phyloP scores from a whole-genome alignment of 352 stramenopile species.

The Phytophthora megakarya region DNA sequence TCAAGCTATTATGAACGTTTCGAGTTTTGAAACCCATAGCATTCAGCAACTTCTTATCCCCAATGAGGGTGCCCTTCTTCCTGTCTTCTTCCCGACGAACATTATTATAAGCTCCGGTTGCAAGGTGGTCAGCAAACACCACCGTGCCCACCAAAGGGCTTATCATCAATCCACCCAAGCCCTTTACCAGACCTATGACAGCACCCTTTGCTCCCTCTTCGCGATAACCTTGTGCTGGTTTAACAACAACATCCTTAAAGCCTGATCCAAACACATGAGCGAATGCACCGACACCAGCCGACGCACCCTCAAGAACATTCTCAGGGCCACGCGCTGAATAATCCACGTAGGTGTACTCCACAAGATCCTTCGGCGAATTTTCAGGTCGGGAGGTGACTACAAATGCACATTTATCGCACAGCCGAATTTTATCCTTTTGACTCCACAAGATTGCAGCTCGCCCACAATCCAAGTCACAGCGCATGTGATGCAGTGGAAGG shows the following conservation, averaged over 20 bases:
- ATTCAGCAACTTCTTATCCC: slow-evolving; percentile 45
- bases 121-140: slow-evolving; percentile 70
- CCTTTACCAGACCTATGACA: slow-evolving; percentile 64
- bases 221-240: slow-evolving; percentile 60
- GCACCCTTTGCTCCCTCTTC: slow-evolving; percentile 66
- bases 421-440: slow-evolving; percentile 49
- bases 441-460: slow-evolving; percentile 63
- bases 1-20: slow-evolving; percentile 53
- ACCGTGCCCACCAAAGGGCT: slow-evolving; percentile 58
- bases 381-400: slow-evolving; percentile 51
- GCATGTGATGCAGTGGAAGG: slow-evolving; percentile 88
- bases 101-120: slow-evolving; percentile 67
- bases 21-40: slow-evolving; percentile 45
- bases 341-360: slow-evolving; percentile 68
- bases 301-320: slow-evolving; percentile 54
- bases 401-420: slow-evolving; percentile 66
- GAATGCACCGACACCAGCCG: slow-evolving; percentile 60
- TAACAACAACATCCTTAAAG: slow-evolving; percentile 68
- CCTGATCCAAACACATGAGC: slow-evolving; percentile 66
- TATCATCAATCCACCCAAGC: slow-evolving; percentile 55
- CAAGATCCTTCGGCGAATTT: slow-evolving; percentile 50
- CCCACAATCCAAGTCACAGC: slow-evolving; percentile 65
- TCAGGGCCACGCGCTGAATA: slow-evolving; percentile 64
- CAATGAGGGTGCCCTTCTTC: slow-evolving; percentile 55
- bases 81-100: slow-evolving; percentile 44